Base-by-base conservation (phyloP, 805 yeast species). In the Wickerhamiella parazyma region DNA sequence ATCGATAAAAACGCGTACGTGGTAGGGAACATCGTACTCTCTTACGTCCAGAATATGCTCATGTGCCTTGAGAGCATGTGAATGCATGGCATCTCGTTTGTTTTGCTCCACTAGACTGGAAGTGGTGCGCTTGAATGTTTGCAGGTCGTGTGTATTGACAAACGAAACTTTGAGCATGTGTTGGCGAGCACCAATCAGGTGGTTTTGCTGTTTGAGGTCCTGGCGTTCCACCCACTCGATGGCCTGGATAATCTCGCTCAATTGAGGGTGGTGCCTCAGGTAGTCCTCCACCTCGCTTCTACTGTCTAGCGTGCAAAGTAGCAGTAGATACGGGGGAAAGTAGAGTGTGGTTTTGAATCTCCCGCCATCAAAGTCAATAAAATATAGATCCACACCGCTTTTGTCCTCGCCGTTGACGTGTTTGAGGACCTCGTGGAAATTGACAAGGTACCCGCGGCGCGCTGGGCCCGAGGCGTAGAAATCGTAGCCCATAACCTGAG, bases 1-100 rank as follows among this genome's bases (percentile, higher is more conserved):
- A 60, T 93, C 98, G 20, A 93, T 91, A n/a, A 95, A 77, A 0
- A 91, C 96, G 48, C 99, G 73, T 2, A 87, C 95, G 57, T 87
- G 95, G 55, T 83, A 91, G 0, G 98, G 98, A 3, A 91, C 97
- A 58, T 91, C 99, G 52, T 83, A 86, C 59, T 91, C 99, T 51
- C 89, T 69, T 25, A 91, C 72, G 54, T 89, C 97, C 44, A 76
- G 78, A 12, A 91, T 73, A 38, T 57, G 60, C 37, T 69, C 69
- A 28, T 77, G 67, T 3, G 87, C 80, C 37, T 24, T 34, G 22
- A 19, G 28, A 14, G 34, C 46, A 12, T 25, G 36, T 11, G 50
- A 55, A 19, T 66, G 66, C 51, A 66, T 59, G 47, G 73, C 71
- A 42, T 74, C 70, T 12, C 72, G 73, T 52, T 74, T 73, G 57